These are phyloP conservation scores for Claviceps capensis DNA, from an alignment of 2,329 filamentous ascomycete genomes.

Conservation along the genomic window DNA sequence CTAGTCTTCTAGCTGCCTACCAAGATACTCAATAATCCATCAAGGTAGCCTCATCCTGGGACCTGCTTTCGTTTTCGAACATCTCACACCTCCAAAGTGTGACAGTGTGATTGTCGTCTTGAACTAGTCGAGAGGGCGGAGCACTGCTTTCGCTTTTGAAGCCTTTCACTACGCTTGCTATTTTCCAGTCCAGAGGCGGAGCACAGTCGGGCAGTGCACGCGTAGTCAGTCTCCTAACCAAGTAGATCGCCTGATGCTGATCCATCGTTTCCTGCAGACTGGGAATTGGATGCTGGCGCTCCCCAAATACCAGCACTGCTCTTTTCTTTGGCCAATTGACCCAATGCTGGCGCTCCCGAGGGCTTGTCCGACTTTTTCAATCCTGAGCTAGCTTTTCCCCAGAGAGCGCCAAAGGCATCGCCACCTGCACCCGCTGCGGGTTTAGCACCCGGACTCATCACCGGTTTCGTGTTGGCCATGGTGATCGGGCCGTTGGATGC, in stretches of 20 bases:
- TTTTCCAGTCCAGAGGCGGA: background rate
- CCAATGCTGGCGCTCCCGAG: constrained; percentile 61
- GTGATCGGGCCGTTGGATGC: constrained; percentile 22
- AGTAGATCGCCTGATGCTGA: constrained; percentile 34
- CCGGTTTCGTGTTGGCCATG: constrained; percentile 34
- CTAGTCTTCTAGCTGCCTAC: background rate
- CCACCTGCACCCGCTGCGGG: constrained; percentile 46
- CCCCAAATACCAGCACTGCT: constrained; percentile 92
- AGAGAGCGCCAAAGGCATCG: constrained; percentile 83
- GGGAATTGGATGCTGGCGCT: constrained; percentile 37
- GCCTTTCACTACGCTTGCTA: background rate
- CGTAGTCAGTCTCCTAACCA: constrained; percentile 18
- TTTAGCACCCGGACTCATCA: constrained; percentile 35
- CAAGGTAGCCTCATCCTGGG: too few species aligned
- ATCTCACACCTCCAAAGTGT: too few species aligned
- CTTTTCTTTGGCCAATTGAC: constrained; percentile 96
- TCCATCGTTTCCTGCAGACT: constrained; percentile 20
- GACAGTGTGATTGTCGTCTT: too few species aligned
- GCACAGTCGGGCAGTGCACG: background rate
- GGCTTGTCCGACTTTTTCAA: constrained; percentile 59
- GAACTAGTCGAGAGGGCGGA: too few species aligned
- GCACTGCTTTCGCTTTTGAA: background rate
- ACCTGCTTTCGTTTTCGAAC: too few species aligned
- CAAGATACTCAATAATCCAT: background rate
- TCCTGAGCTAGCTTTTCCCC: constrained; percentile 60